A percentile compares a stretch with the other conserved stretches of the same genome.
These are phyloP conservation scores for Flueggea neowawraea DNA, from an alignment of 441 rosid species.

Conservation along the genomic window DNA sequence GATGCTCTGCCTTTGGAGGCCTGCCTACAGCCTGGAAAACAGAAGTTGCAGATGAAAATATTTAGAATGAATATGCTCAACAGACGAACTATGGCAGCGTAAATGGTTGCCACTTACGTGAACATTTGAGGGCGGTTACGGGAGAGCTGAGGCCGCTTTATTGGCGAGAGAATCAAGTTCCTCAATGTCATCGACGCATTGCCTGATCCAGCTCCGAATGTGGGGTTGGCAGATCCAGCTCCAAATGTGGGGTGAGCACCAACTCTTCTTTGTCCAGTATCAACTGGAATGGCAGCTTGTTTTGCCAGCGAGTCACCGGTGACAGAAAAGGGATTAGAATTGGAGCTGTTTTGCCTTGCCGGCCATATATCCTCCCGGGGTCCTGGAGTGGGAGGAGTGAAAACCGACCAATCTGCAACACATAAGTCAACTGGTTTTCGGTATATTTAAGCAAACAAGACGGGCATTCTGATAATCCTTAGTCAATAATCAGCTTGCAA, in stretches of 20 bases:
- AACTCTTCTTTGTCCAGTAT: conserved; percentile 55
- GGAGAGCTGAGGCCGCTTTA: conserved; percentile 89
- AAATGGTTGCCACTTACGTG: conserved; percentile 45
- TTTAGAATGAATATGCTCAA: too few species aligned
- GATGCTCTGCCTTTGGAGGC: too few species aligned
- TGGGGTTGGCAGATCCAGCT: conserved; percentile 33
- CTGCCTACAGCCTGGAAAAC: too few species aligned
- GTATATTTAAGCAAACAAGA: conserved; percentile 33
- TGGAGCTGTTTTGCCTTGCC: conserved; percentile 73
- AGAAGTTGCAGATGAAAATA: too few species aligned
- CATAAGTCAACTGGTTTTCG: conserved; percentile 70
- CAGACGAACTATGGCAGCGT: too few species aligned
- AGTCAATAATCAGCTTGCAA: conserved; percentile 3
- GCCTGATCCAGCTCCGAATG: conserved; percentile 42
- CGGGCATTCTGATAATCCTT: too few species aligned
- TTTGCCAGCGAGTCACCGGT: conserved; percentile 57
- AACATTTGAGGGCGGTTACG: conserved; percentile 69
- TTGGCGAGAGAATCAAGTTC: conserved; percentile 88
- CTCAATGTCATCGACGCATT: conserved; percentile 70
- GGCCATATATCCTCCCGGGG: conserved; percentile 87
- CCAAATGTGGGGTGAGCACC: conserved; percentile 49
- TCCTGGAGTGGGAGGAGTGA: conserved; percentile 93
- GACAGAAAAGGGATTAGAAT: conserved; percentile 72
- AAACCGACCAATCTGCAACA: conserved; percentile 81
- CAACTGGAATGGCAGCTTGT: conserved; percentile 45